Conservation (phyloP, 192 early-diverging fungal species). For the Thamnidium elegans region DNA sequence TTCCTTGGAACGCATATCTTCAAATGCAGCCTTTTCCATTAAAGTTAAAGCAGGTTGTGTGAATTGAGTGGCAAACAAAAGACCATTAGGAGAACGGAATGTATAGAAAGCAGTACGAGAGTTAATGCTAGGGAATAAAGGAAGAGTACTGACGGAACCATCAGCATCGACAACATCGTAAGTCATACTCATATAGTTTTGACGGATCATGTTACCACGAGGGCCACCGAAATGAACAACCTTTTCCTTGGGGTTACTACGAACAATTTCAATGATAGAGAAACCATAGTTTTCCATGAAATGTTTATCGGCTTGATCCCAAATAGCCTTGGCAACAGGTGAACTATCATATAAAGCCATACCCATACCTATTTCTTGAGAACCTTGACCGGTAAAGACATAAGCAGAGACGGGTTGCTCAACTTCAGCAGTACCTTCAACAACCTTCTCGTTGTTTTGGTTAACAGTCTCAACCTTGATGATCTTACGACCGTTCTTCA, state of each 20-base stretch:
- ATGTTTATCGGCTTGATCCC: constrained; percentile 89
- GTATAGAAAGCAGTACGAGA: constrained; percentile 72
- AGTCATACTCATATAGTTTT: constrained; percentile 85
- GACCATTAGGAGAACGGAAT: constrained; percentile 78
- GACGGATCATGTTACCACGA: constrained; percentile 78
- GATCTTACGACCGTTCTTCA: constrained; percentile 95
- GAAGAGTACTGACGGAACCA: constrained; percentile 71
- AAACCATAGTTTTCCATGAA: constrained; percentile 84
- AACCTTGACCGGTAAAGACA: constrained; percentile 96
- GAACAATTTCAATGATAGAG: constrained; percentile 89
- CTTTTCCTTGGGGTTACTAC: constrained; percentile 74
- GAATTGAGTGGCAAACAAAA: constrained; percentile 94
- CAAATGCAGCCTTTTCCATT: constrained; percentile 88
- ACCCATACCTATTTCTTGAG: constrained; percentile 94
- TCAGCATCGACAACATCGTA: constrained; percentile 81
- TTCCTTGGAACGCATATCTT: constrained; percentile 86
- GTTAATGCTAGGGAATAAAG: constrained; percentile 86
- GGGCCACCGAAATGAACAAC: constrained; percentile 89
- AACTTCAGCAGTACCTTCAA: constrained; percentile 89
- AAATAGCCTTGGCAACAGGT: constrained; percentile 78
- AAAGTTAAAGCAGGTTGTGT: constrained; percentile 89
- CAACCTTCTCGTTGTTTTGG: constrained; percentile 77
- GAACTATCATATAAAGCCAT: constrained; percentile 89
- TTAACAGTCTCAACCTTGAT: constrained; percentile 89
- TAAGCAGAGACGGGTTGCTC: constrained; percentile 89